These are phyloP conservation scores for Cystofilobasidium bisporidii DNA, from an alignment of 768 basidiomycete species.

Conservation along the genomic window DNA sequence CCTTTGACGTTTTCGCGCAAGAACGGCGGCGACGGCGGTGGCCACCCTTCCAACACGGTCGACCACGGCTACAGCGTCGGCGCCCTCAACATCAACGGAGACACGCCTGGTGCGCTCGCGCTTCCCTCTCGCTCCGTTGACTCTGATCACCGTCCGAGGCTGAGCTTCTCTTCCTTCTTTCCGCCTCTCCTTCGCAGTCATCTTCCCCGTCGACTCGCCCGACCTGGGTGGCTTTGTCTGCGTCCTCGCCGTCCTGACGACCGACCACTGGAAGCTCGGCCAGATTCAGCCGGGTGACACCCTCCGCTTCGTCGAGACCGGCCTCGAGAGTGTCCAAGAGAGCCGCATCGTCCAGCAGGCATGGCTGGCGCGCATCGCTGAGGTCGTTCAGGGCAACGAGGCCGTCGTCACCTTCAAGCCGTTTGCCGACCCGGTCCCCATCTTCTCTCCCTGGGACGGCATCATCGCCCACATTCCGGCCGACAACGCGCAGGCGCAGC, in stretches of 20 bases:
- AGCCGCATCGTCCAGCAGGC: conserved; percentile 36
- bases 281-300: conserved; percentile 54
- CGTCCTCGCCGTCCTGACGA: conserved; percentile 32
- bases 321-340: conserved; percentile 36
- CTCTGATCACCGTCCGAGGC: too few relatives aligned
- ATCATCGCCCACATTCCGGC: conserved; percentile 41
- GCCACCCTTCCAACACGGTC: conserved; percentile 59
- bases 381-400: conserved; percentile 17
- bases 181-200: conserved; percentile 35
- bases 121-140: too few relatives aligned
- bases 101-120: conserved; percentile 48
- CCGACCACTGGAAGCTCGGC: conserved; percentile 56
- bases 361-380: not conserved
- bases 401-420: not conserved
- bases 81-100: conserved; percentile 47
- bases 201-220: conserved; percentile 54
- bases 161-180: too few relatives aligned
- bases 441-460: conserved; percentile 33
- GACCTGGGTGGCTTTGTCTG: conserved; percentile 59
- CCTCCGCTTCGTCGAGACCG: conserved; percentile 47
- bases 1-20: conserved; percentile 50
- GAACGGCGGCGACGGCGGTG: conserved; percentile 58
- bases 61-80: conserved; percentile 32
- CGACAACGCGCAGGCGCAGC: conserved; percentile 31
- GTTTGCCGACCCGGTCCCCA: conserved; percentile 29